phyloP scores from a whole-genome alignment of 1,284 basidiomycete genomes.

The Cryptococcus sp. region DNA sequence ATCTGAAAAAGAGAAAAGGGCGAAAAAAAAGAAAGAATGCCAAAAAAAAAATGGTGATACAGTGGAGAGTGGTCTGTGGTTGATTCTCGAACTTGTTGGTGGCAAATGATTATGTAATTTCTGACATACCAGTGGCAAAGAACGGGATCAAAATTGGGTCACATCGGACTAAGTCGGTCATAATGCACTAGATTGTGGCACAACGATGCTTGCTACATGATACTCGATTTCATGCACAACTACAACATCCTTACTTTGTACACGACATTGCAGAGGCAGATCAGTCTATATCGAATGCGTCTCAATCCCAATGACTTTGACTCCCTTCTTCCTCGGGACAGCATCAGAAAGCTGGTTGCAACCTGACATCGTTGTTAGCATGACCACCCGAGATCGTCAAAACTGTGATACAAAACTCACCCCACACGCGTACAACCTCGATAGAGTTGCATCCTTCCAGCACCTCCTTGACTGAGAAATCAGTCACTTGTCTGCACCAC shows the following conservation, averaged over 20 bases:
- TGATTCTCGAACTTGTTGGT: too few relatives aligned
- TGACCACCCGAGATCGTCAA: not conserved
- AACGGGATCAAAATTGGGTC: conserved; percentile 1
- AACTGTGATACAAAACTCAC: conserved; percentile 30
- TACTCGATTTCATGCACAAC: not conserved
- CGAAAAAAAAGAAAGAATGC: not conserved
- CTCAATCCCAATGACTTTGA: conserved; percentile 53
- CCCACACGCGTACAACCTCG: conserved; percentile 49
- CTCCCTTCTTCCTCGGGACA: conserved; percentile 50
- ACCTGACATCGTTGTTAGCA: conserved; percentile 22
- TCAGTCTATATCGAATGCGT: conserved; percentile 42
- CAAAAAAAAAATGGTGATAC: conserved; percentile 2
- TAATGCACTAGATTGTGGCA: not conserved
- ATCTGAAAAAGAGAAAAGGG: not conserved
- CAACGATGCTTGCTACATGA: not conserved
- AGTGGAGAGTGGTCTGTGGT: not conserved
- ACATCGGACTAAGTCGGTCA: not conserved
- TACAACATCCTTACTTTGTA: too few relatives aligned
- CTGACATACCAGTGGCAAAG: not conserved
- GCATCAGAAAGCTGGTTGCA: conserved; percentile 51
- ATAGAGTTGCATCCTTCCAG: conserved; percentile 58
- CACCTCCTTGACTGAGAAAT: conserved; percentile 74
- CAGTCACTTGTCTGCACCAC: conserved; percentile 82
- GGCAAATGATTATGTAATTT: too few relatives aligned
- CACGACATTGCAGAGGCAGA: too few relatives aligned